phyloP scores from a whole-genome alignment of 805 yeast species.

The Hanseniaspora pseudoguilliermondii region DNA sequence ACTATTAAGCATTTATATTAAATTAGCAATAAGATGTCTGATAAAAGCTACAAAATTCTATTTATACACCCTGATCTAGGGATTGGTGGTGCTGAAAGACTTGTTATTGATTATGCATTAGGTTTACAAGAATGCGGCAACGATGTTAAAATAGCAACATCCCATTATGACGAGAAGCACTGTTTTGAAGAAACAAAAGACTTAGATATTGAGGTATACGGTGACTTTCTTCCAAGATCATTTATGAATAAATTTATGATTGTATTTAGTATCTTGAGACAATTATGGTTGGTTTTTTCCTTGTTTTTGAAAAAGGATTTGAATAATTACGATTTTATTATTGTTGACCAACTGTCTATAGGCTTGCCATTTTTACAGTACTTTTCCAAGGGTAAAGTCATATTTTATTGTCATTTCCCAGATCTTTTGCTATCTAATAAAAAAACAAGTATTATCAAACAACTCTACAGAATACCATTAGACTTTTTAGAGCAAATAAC shows the following conservation, averaged over 20 bases:
- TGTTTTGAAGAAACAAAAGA: conserved; percentile 67
- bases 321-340: conserved; percentile 49
- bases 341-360: conserved; percentile 80
- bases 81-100: conserved; percentile 93
- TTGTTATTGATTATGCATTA: conserved; percentile 91
- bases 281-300: conserved; percentile 47
- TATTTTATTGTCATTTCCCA: conserved; percentile 95
- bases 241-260: conserved; percentile 59
- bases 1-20: no score
- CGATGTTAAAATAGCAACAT: conserved; percentile 60
- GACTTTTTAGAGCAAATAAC: conserved; percentile 74
- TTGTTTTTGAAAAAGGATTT: conserved; percentile 37
- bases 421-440: conserved; percentile 66
- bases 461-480: conserved; percentile 66
- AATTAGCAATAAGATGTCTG: neutral
- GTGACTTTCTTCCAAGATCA: conserved; percentile 71
- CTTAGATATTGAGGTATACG: conserved; percentile 41
- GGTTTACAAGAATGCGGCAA: conserved; percentile 62
- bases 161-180: conserved; percentile 77
- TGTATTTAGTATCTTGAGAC: conserved; percentile 72
- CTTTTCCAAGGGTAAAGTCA: conserved; percentile 34
- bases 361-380: conserved; percentile 55
- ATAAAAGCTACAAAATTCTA: conserved; percentile 45
- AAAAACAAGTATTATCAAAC: conserved; percentile 38
- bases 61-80: conserved; percentile 94